Conservation (phyloP, 352 stramenopile species). For the Globisporangium okanoganense region DNA sequence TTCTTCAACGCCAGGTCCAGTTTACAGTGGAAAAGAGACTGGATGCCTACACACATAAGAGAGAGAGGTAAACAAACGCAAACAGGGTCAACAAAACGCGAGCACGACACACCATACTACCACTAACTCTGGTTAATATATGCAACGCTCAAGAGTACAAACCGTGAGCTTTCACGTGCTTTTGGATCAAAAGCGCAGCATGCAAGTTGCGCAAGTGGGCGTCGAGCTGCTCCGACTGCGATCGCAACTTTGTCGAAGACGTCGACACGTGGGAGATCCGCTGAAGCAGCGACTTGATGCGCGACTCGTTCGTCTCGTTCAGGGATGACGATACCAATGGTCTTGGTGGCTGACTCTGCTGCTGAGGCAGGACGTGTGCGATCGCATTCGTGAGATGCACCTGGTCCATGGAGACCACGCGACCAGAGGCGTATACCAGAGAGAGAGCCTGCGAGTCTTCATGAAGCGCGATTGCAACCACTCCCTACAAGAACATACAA, state of each 20-base stretch:
- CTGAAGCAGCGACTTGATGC: slow-evolving; percentile 33
- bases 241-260: slow-evolving; percentile 22
- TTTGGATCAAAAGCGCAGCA: slow-evolving; percentile 41
- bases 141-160: slow-evolving; percentile 3
- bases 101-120: not conserved
- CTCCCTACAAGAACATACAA: slow-evolving; percentile 18
- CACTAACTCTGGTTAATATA: too few relatives aligned
- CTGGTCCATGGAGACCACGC: slow-evolving; percentile 24
- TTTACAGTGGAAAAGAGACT: slow-evolving; percentile 11
- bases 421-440: slow-evolving; percentile 34
- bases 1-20: slow-evolving; percentile 5
- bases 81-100: not conserved
- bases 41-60: slow-evolving; percentile 3
- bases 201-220: slow-evolving; percentile 34
- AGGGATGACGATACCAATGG: not conserved
- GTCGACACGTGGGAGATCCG: slow-evolving; percentile 34
- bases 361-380: slow-evolving; percentile 13
- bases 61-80: too few relatives aligned
- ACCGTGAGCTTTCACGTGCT: slow-evolving; percentile 13
- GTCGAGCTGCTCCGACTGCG: slow-evolving; percentile 36
- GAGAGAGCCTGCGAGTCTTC: slow-evolving; percentile 16
- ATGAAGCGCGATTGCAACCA: slow-evolving; percentile 26
- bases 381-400: slow-evolving; percentile 17
- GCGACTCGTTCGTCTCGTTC: slow-evolving; percentile 16
- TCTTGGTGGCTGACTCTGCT: not conserved